Percentiles rank a stretch among this genome's conserved stretches.
Conservation (phyloP, 192 early-diverging fungal genomes). For the Coemansia javaensis region DNA sequence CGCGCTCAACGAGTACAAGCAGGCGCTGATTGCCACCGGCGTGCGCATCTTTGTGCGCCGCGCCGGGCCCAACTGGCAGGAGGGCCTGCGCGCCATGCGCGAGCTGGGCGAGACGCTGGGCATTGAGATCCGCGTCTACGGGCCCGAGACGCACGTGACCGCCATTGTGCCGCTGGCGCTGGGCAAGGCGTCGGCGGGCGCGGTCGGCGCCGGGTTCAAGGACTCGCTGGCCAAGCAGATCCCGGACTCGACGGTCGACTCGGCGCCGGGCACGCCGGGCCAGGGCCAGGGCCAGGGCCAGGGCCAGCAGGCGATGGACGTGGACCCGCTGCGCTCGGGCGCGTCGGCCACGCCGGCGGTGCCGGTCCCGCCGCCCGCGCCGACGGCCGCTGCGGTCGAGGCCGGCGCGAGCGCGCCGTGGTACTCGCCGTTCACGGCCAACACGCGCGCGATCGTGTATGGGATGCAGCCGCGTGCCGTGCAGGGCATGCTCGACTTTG, state of each 20-base stretch:
- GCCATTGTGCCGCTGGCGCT: constrained; percentile 96
- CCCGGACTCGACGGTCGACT: constrained; percentile 44
- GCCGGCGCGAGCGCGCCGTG: constrained; percentile 49
- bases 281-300: too few species aligned
- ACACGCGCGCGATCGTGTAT: constrained; percentile 89
- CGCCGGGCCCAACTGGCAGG: constrained; percentile 99
- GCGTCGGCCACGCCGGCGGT: constrained; percentile 15
- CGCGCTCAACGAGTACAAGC: constrained; percentile 89
- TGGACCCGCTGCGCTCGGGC: constrained; percentile 29
- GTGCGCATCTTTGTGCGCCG: constrained; percentile 95
- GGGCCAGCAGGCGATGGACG: too few species aligned
- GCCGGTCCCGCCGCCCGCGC: constrained; percentile 42
- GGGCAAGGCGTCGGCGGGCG: constrained; percentile 45
- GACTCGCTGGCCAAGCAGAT: constrained; percentile 56
- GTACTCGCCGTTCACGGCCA: constrained; percentile 72
- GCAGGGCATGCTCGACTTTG: constrained; percentile 99
- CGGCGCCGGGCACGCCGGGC: constrained; percentile 39
- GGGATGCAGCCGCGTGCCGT: constrained; percentile 99
- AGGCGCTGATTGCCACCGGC: constrained; percentile 76
- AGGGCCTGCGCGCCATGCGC: constrained; percentile 94
- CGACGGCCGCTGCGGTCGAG: constrained; percentile 20
- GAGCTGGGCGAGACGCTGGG: constrained; percentile 88
- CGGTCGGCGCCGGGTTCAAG: constrained; percentile 58
- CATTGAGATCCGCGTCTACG: constrained; percentile 92
- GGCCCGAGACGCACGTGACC: constrained; percentile 98